Evolutionary conservation across 176 grass and related monocot species (phyloP), one percentile per base, ranked within the genome.

Genomic region (Chrysopogon serrulatus): DNA sequence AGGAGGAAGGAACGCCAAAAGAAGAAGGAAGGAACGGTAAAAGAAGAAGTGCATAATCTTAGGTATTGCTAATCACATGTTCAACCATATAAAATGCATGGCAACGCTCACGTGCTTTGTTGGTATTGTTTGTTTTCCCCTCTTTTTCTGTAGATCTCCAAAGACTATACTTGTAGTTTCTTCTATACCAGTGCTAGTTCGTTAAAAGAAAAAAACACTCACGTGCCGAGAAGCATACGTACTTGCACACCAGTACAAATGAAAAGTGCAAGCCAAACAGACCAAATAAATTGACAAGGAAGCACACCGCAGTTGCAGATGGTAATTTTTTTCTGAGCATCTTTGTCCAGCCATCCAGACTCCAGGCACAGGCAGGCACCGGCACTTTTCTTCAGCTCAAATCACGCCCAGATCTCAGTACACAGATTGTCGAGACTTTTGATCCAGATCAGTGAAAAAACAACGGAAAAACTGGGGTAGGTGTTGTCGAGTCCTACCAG

Each of bases 391-490:
- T 65, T 71, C 56, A 44, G 35, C 64, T 54, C 44, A 65, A 63
- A 51, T 56, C 31, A 74, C 48, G n/a, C 71, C 49, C 78, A 86
- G 79, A 86, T 89, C 78, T 77, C 39, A 71, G n/a, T 3, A 34
- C 54, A 43, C 61, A 76, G 32, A 24, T 36, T 73, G 65, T 68
- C 16, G 59, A 86, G 28, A 44, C 73, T 79, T 62, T 83, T 74
- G 79, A 79, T 79, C 68, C 59, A 69, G 56, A 28, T 73, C 13
- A 57, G 19, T 68, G 23, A 24, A 19, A 80, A 84, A 80, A 32
- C 43, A 80, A 56, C 18, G 19, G 15, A 44, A 74, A 73, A 35
- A 61, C 56, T 73, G 3, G 37, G 68, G n/a, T 71, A 31, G 18
- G 24, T 64, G 61, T 13, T 6, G 61, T 35, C 61, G 72, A 28